Evolutionary conservation across 257 asterid species (phyloP).

Genomic region (Ilex asprella): DNA sequence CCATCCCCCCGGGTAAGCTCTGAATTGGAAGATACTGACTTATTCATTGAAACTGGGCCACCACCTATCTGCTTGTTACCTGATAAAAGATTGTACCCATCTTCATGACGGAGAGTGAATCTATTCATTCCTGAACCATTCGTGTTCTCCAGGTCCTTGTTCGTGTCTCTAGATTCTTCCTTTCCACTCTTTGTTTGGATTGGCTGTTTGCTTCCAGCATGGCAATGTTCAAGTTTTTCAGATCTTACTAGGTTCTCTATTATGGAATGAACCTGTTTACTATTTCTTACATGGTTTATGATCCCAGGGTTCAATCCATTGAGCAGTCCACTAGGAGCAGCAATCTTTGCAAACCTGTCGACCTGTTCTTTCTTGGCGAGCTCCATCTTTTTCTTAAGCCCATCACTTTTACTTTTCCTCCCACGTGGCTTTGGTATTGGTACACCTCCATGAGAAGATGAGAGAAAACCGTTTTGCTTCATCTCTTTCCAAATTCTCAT

Average conservation of each 20-base stretch:
- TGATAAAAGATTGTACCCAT: conserved; percentile 10
- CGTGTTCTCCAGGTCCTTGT: conserved; percentile 7
- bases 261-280: conserved; percentile 85
- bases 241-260: conserved; percentile 78
- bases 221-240: conserved; percentile 36
- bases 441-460: conserved; percentile 38
- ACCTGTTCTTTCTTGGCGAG: conserved; percentile 81
- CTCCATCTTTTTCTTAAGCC: conserved; percentile 58
- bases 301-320: conserved; percentile 90
- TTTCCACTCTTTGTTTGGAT: conserved; percentile 24
- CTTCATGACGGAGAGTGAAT: conserved; percentile 12
- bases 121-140: conserved; percentile 14
- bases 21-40: conserved; percentile 22
- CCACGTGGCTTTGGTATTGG: conserved; percentile 52
- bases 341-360: conserved; percentile 78
- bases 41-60: conserved; percentile 22
- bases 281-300: conserved; percentile 89
- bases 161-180: conserved; percentile 22
- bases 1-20: conserved; percentile 25
- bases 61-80: conserved; percentile 33
- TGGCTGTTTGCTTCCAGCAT: conserved; percentile 29
- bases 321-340: conserved; percentile 94
- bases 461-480: conserved; percentile 74
- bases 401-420: conserved; percentile 47
- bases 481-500: conserved; percentile 72